Evolutionary conservation across 1,139 yeast genomes (phyloP), one percentile per base, ranked within the genome.

Genomic region (Wickerhamomyces sp.): DNA sequence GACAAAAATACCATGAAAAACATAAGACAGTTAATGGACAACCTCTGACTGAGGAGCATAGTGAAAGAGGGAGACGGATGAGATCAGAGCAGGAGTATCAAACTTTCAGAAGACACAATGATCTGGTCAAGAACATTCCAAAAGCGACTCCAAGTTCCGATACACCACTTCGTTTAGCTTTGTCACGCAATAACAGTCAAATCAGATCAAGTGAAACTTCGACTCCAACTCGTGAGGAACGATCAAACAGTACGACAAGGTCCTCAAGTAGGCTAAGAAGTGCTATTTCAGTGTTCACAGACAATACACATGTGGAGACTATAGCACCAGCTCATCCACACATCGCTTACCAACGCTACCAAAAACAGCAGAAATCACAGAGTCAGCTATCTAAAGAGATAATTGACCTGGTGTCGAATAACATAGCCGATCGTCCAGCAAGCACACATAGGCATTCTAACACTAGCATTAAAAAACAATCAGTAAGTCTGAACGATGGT

Each of bases 311-410:
- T 27, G 38, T 33, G 16, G 40, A 35, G 9, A 43, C 39, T 1
- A 31, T 48, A 3, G 53, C 49, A 10, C 42, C 54, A 1, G 35
- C 51, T 3, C 41, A 43, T 1, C 53, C 55, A 2, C 45, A 44
- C 15, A 43, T 46, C 22, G 31, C 46, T 9, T 46, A 46, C 27
- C 54, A 47, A 35, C 42, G 43, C 38, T 45, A 45, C 31, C 40
- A 39, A n/a, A 38, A 25, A 19, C 33, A 24, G 17, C 27, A 26
- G 26, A 20, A 7, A 26, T 31, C n/a, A 20, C 33, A 9, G 36
- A 41, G 4, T 21, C 18, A 17, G 35, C 31, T 8, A n/a, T n/a
- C n/a, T n/a, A n/a, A n/a, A n/a, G n/a, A n/a, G n/a, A n/a, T n/a
- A n/a, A n/a, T n/a, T n/a, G n/a, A n/a, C n/a, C n/a, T n/a, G n/a